Evolutionary conservation across 805 yeast species (phyloP).

Genomic region (Ogataea degrootiae): DNA sequence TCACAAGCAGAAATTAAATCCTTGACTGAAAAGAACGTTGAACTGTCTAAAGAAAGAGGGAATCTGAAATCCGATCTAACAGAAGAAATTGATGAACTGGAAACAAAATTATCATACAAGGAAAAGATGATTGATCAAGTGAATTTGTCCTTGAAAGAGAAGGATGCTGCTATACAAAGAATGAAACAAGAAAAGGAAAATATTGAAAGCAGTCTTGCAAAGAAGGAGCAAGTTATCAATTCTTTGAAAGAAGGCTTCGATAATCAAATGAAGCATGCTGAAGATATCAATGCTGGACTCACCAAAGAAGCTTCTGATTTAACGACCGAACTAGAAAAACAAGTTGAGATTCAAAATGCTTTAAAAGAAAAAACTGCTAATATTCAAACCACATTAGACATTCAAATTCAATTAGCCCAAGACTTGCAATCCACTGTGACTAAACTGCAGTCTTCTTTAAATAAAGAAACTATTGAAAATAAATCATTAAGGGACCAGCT

Average conservation of each 20-base stretch:
- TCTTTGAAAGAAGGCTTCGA: slow-evolving; percentile 2
- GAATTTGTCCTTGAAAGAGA: neutral
- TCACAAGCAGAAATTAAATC: neutral
- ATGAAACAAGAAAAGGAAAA: neutral
- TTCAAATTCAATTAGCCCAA: neutral
- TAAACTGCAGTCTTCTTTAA: neutral
- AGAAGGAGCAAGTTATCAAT: neutral
- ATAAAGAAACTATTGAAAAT: neutral
- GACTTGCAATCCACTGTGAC: too few relatives aligned
- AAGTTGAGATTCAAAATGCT: neutral
- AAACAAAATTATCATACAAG: neutral
- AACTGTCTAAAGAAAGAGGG: neutral
- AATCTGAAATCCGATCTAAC: neutral
- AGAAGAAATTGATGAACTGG: neutral
- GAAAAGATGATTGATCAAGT: neutral
- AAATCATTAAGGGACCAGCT: neutral
- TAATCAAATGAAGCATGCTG: neutral
- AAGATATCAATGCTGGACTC: neutral
- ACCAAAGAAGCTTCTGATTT: neutral
- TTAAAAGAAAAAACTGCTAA: slow-evolving; percentile 4
- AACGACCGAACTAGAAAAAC: neutral
- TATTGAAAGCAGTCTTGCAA: neutral
- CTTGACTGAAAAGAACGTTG: too few relatives aligned
- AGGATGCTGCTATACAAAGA: neutral
- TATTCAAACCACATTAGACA: neutral